phyloP scores from a whole-genome alignment of 176 grass and related monocot genomes.

The Musa itinerans region DNA sequence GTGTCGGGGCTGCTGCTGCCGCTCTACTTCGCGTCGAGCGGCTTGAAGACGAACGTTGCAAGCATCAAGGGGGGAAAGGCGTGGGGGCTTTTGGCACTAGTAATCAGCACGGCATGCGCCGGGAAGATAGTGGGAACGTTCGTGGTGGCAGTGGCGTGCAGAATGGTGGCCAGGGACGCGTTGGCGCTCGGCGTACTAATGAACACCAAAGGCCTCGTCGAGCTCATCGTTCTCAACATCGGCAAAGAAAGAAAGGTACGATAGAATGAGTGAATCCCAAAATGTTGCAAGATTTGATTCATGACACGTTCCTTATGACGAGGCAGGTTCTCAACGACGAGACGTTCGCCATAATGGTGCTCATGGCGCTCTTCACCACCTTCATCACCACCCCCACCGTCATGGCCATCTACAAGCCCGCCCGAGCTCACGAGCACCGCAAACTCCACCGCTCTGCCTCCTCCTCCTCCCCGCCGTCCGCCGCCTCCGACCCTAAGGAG shows the following conservation, averaged over 20 bases:
- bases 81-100: constrained; percentile 48
- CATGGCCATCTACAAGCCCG: constrained; percentile 84
- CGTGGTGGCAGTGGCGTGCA: constrained; percentile 50
- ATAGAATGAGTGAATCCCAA: background rate
- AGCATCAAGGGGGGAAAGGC: constrained; percentile 44
- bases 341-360: constrained; percentile 70
- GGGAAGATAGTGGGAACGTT: constrained; percentile 58
- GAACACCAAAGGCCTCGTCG: constrained; percentile 91
- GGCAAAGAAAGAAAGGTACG: constrained; percentile 66
- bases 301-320: no score
- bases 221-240: constrained; percentile 92
- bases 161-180: constrained; percentile 46
- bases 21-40: constrained; percentile 75
- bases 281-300: no score
- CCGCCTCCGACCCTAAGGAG: constrained; percentile 33
- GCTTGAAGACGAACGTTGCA: constrained; percentile 70
- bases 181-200: constrained; percentile 54
- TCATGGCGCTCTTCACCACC: constrained; percentile 82
- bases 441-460: constrained; percentile 37
- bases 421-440: constrained; percentile 48
- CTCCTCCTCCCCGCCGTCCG: constrained; percentile 35
- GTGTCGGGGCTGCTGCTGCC: constrained; percentile 59
- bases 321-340: constrained; percentile 74
- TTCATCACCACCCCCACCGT: constrained; percentile 78
- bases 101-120: constrained; percentile 43